These are phyloP conservation scores for Ramicandelaber brevisporus DNA, from an alignment of 192 early-diverging fungal genomes.

Conservation along the genomic window DNA sequence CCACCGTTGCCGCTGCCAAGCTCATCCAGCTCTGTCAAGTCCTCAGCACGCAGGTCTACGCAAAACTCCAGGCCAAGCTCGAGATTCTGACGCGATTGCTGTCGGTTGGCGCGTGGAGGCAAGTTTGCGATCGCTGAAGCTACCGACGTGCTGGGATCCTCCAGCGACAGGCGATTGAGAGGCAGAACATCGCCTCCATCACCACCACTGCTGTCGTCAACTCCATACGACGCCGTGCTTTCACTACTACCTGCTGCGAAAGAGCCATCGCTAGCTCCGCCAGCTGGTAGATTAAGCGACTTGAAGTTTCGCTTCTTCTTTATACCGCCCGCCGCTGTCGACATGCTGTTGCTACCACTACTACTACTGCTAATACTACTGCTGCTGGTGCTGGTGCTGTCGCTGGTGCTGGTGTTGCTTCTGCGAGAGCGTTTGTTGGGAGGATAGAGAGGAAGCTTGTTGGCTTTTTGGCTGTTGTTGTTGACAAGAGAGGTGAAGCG, in stretches of 20 bases:
- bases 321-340: too few species aligned
- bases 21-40: conserved; percentile 47
- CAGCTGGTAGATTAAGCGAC: conserved; percentile 12
- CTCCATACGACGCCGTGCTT: conserved; percentile 3
- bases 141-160: background rate
- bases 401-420: too few species aligned
- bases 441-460: too few species aligned
- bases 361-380: too few species aligned
- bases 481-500: too few species aligned
- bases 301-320: conserved; percentile 23
- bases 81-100: too few species aligned
- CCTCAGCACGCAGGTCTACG: conserved; percentile 53
- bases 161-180: conserved; percentile 4
- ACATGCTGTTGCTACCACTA: too few species aligned
- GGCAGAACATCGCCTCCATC: background rate
- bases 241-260: conserved; percentile 2
- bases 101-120: conserved; percentile 8
- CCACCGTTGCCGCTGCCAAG: conserved; percentile 88
- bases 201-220: background rate
- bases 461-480: too few species aligned
- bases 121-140: conserved; percentile 5
- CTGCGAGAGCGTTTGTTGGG: too few species aligned
- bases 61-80: conserved; percentile 47
- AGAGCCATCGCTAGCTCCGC: conserved; percentile 4
- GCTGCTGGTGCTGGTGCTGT: too few species aligned